These are phyloP conservation scores for Hyaloperonospora arabidopsidis DNA, from an alignment of 352 stramenopile genomes.

Conservation along the genomic window DNA sequence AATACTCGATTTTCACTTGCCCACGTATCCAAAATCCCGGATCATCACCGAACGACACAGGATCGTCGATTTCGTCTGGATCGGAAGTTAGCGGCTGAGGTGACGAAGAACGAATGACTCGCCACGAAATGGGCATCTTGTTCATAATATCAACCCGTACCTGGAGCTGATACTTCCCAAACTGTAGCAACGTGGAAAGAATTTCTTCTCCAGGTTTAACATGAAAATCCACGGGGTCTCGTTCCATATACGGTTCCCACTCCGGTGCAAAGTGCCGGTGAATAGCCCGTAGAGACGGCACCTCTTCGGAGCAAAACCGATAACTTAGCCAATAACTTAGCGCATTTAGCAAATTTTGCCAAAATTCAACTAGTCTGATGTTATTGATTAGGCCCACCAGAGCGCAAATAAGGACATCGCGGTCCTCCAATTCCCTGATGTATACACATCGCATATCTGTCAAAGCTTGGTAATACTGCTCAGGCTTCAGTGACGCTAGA, in stretches of 20 bases:
- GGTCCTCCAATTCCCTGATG: conserved; percentile 19
- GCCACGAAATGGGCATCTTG: conserved; percentile 38
- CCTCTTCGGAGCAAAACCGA: conserved; percentile 16
- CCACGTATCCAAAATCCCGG: conserved; percentile 32
- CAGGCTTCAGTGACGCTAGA: conserved; percentile 16
- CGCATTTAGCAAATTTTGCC: conserved; percentile 35
- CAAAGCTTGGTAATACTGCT: conserved; percentile 18
- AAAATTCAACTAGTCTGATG: conserved; percentile 37
- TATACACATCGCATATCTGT: conserved; percentile 11
- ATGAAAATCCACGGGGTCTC: conserved; percentile 15
- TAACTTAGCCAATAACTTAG: conserved; percentile 20
- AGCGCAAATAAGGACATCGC: conserved; percentile 26
- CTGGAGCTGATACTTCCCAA: conserved; percentile 38
- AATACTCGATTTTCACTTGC: conserved; percentile 35
- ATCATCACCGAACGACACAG: conserved; percentile 12
- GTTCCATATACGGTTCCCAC: conserved; percentile 30
- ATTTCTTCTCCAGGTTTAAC: conserved; percentile 12
- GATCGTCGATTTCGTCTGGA: conserved; percentile 10
- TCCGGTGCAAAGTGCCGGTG: conserved; percentile 38
- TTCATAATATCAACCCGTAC: conserved; percentile 31
- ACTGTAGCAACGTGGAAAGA: conserved; percentile 26
- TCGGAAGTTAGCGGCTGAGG: conserved; percentile 12
- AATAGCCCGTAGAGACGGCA: conserved; percentile 37
- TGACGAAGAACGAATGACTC: conserved; percentile 31
- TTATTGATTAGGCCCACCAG: conserved; percentile 41